A percentile compares a stretch with the other conserved stretches of the same genome.
These are phyloP conservation scores for Rugonectria rugulosa DNA, from an alignment of 2,329 filamentous ascomycete genomes.

Conservation along the genomic window DNA sequence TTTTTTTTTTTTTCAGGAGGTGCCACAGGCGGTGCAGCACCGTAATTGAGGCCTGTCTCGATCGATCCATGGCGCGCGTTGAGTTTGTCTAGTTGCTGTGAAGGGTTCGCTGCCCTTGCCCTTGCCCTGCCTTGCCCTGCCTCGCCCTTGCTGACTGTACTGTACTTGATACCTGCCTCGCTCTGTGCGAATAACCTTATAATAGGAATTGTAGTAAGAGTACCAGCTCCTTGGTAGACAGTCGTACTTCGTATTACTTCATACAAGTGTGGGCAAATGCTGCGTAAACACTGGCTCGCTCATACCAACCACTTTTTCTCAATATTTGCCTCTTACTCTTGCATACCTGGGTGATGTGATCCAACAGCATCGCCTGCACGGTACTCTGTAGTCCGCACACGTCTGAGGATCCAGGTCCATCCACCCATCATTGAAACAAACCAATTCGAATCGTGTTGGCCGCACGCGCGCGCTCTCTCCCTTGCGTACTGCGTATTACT, in stretches of 20 bases:
- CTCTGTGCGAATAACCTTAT: neutral
- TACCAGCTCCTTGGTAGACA: neutral
- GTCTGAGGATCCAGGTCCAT: conserved; percentile 10
- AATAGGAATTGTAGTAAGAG: neutral
- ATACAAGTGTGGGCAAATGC: neutral
- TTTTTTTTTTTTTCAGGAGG: conserved; percentile 11
- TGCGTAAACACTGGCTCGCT: too few species aligned
- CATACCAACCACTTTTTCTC: too few species aligned
- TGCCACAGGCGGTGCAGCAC: conserved; percentile 20
- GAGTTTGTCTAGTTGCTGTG: conserved; percentile 11
- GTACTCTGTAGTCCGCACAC: too few species aligned
- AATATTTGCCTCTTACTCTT: too few species aligned
- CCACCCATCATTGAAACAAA: neutral
- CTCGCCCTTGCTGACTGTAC: conserved; percentile 9
- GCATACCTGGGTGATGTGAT: too few species aligned
- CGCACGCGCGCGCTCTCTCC: neutral
- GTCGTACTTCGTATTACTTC: neutral
- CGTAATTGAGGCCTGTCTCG: conserved; percentile 30
- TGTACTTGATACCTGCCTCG: neutral
- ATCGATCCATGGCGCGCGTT: conserved; percentile 31
- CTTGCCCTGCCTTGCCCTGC: conserved; percentile 17
- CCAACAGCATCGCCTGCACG: too few species aligned
- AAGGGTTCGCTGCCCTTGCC: conserved; percentile 28
- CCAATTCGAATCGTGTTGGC: neutral
- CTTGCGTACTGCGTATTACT: neutral